phyloP scores from a whole-genome alignment of 78 protist genomes.

The Dictyostelium firmibasis region DNA sequence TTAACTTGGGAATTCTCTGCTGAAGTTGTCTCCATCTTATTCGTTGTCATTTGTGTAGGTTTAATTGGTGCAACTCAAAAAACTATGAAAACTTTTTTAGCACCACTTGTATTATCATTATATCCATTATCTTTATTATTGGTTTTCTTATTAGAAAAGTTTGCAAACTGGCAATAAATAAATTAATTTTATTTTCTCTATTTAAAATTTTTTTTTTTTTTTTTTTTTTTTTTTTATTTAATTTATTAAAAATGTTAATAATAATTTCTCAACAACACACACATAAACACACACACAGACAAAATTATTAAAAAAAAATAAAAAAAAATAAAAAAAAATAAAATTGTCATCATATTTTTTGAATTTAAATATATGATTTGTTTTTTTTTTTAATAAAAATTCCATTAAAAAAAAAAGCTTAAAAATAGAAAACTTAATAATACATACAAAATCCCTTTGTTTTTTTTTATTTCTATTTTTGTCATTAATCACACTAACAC shows the following conservation, averaged over 20 bases:
- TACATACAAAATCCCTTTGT: neutral
- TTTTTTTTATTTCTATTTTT: neutral
- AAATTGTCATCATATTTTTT: too few relatives aligned
- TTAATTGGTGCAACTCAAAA: slow-evolving; percentile 22
- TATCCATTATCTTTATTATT: slow-evolving; percentile 80
- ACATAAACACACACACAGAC: too few relatives aligned
- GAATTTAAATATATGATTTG: too few relatives aligned
- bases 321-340: too few relatives aligned
- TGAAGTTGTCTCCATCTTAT: slow-evolving; percentile 80
- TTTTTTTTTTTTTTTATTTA: too few relatives aligned
- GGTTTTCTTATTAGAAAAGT: slow-evolving; percentile 70
- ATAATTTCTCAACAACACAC: too few relatives aligned
- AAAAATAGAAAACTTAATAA: neutral
- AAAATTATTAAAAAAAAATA: too few relatives aligned
- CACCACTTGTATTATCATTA: slow-evolving; percentile 33
- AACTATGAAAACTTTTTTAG: slow-evolving; percentile 33
- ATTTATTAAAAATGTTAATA: too few relatives aligned
- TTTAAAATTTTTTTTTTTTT: too few relatives aligned
- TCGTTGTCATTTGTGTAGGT: slow-evolving; percentile 53
- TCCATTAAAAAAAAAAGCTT: neutral
- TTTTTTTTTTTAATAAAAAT: neutral
- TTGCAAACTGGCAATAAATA: slow-evolving; percentile 63
- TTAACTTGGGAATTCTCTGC: slow-evolving; percentile 90
- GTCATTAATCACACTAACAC: neutral
- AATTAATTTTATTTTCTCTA: neutral